Evolutionary conservation across 1,284 basidiomycete genomes (phyloP).

Genomic region (Naganishia sp.): DNA sequence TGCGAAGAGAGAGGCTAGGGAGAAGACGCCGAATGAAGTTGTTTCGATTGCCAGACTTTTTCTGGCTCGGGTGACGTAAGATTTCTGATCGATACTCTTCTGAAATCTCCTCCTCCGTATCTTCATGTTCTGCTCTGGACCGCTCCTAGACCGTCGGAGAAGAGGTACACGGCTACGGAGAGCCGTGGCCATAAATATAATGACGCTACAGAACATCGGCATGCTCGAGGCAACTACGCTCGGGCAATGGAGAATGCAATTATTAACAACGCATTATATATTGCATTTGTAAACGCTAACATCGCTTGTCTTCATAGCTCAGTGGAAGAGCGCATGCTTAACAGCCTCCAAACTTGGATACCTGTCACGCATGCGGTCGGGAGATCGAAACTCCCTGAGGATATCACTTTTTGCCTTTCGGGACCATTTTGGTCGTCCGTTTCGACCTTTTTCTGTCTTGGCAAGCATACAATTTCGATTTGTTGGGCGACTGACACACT

Average conservation of each 20-base stretch:
- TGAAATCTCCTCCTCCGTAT: neutral
- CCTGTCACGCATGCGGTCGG: neutral
- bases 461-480: no score
- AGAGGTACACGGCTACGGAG: no score
- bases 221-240: neutral
- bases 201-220: neutral
- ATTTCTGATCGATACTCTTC: no score
- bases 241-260: neutral
- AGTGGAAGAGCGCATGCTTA: constrained; percentile 23
- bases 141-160: no score
- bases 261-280: no score
- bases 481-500: no score
- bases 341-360: neutral
- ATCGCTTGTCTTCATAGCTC: constrained; percentile 8
- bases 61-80: no score
- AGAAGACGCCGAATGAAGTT: neutral
- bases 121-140: no score
- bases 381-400: constrained; percentile 2
- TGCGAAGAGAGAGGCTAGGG: no score
- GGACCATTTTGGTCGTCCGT: no score
- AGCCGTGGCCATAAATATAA: neutral
- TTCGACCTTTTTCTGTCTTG: no score
- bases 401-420: neutral
- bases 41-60: neutral
- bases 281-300: no score